Evolutionary conservation across 371 early-diverging fungal species (phyloP), one percentile per base, ranked within the genome.

Genomic region (Chytridiales sp.): DNA sequence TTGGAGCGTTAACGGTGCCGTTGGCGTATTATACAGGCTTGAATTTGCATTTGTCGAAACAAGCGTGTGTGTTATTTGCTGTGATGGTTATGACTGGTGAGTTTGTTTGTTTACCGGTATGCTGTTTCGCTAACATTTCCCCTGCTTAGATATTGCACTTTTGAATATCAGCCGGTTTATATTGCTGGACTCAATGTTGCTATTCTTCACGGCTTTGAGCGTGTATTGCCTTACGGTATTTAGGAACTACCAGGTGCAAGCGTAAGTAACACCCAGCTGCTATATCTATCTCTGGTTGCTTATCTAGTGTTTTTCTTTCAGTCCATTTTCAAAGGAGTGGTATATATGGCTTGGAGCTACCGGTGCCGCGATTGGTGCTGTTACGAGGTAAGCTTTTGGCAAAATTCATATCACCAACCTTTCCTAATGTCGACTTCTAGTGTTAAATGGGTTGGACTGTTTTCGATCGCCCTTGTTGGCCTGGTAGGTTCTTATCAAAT

Each of bases 401-500:
- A 4, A 42, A 22, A 13, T 50, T 6, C 15, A 24, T 30, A 24
- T 21, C 29, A 49, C 19, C 24, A 19, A 38, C 19, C 52, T 22
- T 31, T 43, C 17, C 32, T 35, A 15, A 32, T 34, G 21, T n/a
- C 26, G n/a, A 47, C 26, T 38, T 47, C 67, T 42, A 97, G 98
- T 78, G 88, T 99, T 17, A 99, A 99, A 73, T 99, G 99, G 99
- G 98, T 99, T 31, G 99, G 99, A 0, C 77, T 97, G 46, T 91
- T 99, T 73, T 89, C 89, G 17, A 92, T 94, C 3, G 93, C 95
- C 6, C 74, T 96, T 19, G 97, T 98, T 32, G 99, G 99, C 5
- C 53, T 96, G 53, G 84, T 83, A 72, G 52, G 66, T 13, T 42
- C 4, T 47, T 24, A 58, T 21, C n/a, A 9, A 29, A 40, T 32